These are phyloP conservation scores for Mercurialis annua DNA, from an alignment of 345 rosid species.

Conservation along the genomic window DNA sequence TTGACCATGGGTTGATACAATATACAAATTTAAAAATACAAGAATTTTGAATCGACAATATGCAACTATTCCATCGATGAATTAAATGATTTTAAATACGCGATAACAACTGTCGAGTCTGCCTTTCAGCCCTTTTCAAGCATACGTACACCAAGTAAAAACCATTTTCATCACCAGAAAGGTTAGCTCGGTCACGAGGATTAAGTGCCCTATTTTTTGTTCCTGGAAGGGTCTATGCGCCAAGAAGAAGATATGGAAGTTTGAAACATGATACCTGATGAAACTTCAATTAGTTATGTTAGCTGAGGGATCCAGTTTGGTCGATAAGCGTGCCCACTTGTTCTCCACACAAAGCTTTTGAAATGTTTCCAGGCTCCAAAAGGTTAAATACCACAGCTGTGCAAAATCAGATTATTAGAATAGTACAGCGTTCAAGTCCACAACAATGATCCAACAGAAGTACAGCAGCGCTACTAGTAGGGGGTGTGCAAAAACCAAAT, in stretches of 20 bases:
- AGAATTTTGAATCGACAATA: background rate
- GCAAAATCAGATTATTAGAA: conserved; percentile 3
- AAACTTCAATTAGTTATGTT: background rate
- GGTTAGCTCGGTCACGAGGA: background rate
- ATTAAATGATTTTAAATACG: background rate
- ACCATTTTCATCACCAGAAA: background rate
- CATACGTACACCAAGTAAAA: background rate
- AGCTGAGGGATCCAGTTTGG: conserved; percentile 11
- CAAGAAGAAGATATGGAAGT: background rate
- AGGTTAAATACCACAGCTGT: conserved; percentile 15
- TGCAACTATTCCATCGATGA: background rate
- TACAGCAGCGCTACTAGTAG: background rate
- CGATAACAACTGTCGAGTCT: background rate
- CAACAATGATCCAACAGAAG: background rate
- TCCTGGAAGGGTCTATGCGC: background rate
- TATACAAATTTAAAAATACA: background rate
- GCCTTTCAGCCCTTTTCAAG: conserved; percentile 2
- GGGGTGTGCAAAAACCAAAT: background rate
- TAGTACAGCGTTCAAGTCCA: background rate
- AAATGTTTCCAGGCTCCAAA: conserved; percentile 9
- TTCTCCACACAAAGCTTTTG: conserved; percentile 12
- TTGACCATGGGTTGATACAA: background rate
- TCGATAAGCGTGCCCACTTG: conserved; percentile 10
- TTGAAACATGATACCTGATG: background rate
- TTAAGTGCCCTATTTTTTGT: background rate